Percentiles rank a stretch among this genome's conserved stretches.
phyloP scores from a whole-genome alignment of 2,329 filamentous ascomycete genomes.

The Botrytis sinoallii region DNA sequence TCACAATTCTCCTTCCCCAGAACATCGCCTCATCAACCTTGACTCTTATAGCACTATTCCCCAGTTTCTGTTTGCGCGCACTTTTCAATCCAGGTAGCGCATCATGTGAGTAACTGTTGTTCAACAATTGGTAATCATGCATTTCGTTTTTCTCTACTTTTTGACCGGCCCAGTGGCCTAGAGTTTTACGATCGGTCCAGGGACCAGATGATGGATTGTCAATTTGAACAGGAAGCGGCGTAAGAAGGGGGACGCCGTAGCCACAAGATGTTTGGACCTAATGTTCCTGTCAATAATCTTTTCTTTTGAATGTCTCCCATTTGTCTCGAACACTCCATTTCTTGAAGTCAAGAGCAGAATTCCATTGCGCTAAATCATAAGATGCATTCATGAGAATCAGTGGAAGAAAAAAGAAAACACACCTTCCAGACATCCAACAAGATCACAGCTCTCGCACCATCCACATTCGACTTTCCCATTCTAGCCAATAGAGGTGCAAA shows the following conservation, averaged over 20 bases:
- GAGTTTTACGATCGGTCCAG: conserved; percentile 11
- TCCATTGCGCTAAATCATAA: not conserved
- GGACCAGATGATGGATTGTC: not conserved
- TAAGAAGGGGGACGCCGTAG: conserved; percentile 53
- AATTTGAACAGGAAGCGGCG: not conserved
- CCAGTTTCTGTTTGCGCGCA: not conserved
- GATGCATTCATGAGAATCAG: not conserved
- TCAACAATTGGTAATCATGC: not conserved
- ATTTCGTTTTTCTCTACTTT: not conserved
- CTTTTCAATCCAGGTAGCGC: conserved; percentile 1
- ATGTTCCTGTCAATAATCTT: conserved; percentile 8
- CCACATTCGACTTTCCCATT: conserved; percentile 45
- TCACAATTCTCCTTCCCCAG: not conserved
- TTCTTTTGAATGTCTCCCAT: not conserved
- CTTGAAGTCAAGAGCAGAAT: not conserved
- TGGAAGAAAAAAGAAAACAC: not conserved
- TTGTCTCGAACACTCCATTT: no score
- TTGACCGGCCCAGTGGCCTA: not conserved
- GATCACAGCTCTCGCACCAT: conserved; percentile 58
- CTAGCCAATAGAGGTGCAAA: conserved; percentile 45
- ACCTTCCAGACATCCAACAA: conserved; percentile 52
- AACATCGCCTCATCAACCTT: not conserved
- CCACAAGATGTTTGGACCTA: conserved; percentile 67
- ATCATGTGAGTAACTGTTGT: conserved; percentile 10
- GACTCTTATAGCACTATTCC: not conserved